Evolutionary conservation across 495 filamentous ascomycete species (phyloP), one percentile per base, ranked within the genome.

Genomic region (Penicillium lagena): DNA sequence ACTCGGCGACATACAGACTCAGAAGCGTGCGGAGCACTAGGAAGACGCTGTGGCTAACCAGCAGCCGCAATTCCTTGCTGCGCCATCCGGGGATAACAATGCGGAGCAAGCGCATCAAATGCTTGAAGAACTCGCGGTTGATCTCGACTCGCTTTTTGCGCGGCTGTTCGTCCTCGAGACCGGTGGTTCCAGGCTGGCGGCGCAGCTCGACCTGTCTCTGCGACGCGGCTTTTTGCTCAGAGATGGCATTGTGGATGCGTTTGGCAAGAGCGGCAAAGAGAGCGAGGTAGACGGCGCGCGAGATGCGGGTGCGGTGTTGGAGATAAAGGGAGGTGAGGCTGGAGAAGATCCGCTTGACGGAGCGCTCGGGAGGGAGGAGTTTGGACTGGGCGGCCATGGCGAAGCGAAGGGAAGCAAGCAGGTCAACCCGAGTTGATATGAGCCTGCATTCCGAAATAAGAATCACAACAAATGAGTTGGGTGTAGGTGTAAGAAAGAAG

Each of bases 51-150:
- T 98, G 94, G 65, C 86, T 90, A 40, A 90, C 70, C 17, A 98
- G 68, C 46, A 97, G 71, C 52, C 90, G 67, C 36, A 90, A 68
- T 72, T 98, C 93, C 63, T 89, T 90, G 62, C 88, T 94, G 54
- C 79, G 75, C 78, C 86, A 91, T 35, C 90, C 85, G 0, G 93
- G 94, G 38, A 98, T 82, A 11, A 91, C 88, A 51, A 98, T 95
- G 60, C 74, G 81, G 52, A 96, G 63, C 54, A 98, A 63, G 29
- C 82, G 75, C 48, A 90, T 71, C 53, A 98, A 61, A 47, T 85
- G 87, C 58, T 81, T 81, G 70, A 98, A 94, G 74, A 98, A 98
- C 62, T 97, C 93, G 43, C 87, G 77, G 55, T 98, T 95, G 38
- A 98, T 70, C 69, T 94, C 93, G 12, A 95, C 89, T 7, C 58